Percentiles rank a stretch among this genome's conserved stretches.
These are phyloP conservation scores for Aspergillus japonicus DNA, from an alignment of 2,329 filamentous ascomycete genomes.

Conservation along the genomic window DNA sequence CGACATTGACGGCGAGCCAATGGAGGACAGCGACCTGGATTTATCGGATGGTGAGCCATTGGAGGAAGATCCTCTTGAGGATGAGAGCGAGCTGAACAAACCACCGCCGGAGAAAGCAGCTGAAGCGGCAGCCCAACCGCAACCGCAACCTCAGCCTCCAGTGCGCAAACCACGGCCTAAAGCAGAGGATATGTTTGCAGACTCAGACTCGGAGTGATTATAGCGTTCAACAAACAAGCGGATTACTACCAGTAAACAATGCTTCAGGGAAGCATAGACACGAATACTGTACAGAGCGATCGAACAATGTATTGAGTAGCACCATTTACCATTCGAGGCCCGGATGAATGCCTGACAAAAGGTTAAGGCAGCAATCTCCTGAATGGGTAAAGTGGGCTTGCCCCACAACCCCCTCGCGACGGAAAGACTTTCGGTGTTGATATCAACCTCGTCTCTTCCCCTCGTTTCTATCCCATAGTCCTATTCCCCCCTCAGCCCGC, in stretches of 20 bases:
- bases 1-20: slow-evolving; percentile 46
- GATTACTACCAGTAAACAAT: not conserved
- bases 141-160: slow-evolving; percentile 29
- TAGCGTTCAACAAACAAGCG: not conserved
- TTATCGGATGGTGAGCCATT: slow-evolving; percentile 49
- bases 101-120: slow-evolving; percentile 21
- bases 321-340: not conserved
- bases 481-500: slow-evolving; percentile 11
- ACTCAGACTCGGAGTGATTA: slow-evolving; percentile 60
- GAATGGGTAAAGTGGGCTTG: not conserved
- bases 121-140: slow-evolving; percentile 27
- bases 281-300: not conserved
- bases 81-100: slow-evolving; percentile 25
- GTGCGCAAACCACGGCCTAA: slow-evolving; percentile 63
- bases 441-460: slow-evolving; percentile 14
- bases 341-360: not conserved
- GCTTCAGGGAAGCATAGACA: not conserved
- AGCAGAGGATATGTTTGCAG: slow-evolving; percentile 85
- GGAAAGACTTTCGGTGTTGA: slow-evolving; percentile 15
- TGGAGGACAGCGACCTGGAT: slow-evolving; percentile 53
- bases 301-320: not conserved
- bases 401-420: slow-evolving; percentile 20
- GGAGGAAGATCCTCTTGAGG: slow-evolving; percentile 43
- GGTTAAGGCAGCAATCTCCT: slow-evolving; percentile 1
- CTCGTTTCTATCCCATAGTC: slow-evolving; percentile 13